These are phyloP conservation scores for Suillus plorans DNA, from an alignment of 768 basidiomycete genomes.

Conservation along the genomic window DNA sequence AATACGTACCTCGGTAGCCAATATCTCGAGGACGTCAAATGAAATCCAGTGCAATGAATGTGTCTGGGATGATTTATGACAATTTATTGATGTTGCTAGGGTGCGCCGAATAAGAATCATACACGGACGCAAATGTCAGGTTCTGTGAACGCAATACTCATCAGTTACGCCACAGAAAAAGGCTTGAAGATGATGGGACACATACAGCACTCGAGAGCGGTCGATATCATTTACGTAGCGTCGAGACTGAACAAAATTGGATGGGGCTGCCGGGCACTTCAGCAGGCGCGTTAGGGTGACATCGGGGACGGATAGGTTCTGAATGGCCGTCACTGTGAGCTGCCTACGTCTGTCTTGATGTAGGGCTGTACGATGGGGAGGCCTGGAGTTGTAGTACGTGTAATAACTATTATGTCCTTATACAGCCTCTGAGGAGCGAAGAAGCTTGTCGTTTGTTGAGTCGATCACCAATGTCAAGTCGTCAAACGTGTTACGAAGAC, in stretches of 20 bases:
- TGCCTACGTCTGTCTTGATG: conserved; percentile 80
- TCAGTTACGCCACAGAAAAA: conserved; percentile 8
- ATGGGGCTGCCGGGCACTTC: conserved; percentile 99
- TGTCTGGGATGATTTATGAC: conserved; percentile 85
- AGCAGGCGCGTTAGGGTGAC: conserved; percentile 60
- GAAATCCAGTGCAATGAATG: conserved; percentile 88
- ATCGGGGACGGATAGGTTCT: conserved; percentile 87
- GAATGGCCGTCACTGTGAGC: conserved; percentile 77
- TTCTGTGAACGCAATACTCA: conserved; percentile 33
- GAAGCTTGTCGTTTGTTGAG: conserved; percentile 6
- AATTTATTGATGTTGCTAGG: conserved; percentile 82
- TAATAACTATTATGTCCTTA: conserved; percentile 29
- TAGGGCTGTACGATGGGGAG: conserved; percentile 97
- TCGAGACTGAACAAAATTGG: conserved; percentile 98
- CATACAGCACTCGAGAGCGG: conserved; percentile 84
- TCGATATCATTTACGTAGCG: conserved; percentile 98
- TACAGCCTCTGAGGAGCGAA: conserved; percentile 32
- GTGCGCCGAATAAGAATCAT: conserved; percentile 99
- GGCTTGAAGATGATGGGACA: conserved; percentile 21
- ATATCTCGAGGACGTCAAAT: conserved; percentile 72
- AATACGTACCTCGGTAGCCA: conserved; percentile 66
- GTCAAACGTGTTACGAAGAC: background rate
- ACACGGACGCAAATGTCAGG: conserved; percentile 90
- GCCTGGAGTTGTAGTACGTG: conserved; percentile 95
- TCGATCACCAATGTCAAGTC: background rate